Evolutionary conservation across 306 rosid genomes (phyloP).

Genomic region (Lathyrus sativus): DNA sequence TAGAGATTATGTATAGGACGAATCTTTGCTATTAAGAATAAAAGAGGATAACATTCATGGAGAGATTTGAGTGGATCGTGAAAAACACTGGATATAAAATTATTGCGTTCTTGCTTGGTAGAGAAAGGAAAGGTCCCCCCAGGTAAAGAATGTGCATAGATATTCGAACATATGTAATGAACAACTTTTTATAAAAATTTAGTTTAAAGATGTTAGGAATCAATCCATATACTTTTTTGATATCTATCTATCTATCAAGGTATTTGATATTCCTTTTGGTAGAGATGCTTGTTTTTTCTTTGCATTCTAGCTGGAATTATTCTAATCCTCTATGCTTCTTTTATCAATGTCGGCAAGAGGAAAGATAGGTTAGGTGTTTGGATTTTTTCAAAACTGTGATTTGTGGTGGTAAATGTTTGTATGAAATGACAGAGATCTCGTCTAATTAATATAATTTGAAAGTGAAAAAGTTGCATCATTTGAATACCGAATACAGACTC

Average conservation of each 20-base stretch:
- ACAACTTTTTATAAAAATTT: not conserved
- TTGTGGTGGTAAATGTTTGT: not conserved
- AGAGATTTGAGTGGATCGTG: conserved; percentile 27
- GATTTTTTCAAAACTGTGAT: not conserved
- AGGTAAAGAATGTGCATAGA: conserved; percentile 27
- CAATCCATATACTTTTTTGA: conserved; percentile 35
- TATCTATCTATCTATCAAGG: conserved; percentile 17
- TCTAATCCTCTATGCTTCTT: conserved; percentile 29
- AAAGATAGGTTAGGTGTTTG: conserved; percentile 26
- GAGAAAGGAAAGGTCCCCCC: conserved; percentile 33
- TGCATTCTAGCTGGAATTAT: conserved; percentile 40
- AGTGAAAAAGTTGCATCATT: too few species aligned
- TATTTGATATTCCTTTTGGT: conserved; percentile 29
- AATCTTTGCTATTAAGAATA: conserved; percentile 24
- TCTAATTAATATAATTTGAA: too few species aligned
- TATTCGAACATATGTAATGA: not conserved
- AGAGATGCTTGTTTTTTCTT: conserved; percentile 23
- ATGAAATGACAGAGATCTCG: too few species aligned
- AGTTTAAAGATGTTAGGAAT: conserved; percentile 28
- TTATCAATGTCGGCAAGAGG: not conserved
- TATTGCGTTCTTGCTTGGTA: not conserved
- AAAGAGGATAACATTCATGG: conserved; percentile 2
- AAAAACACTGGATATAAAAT: conserved; percentile 2
- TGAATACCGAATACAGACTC: too few species aligned
- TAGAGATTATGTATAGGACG: not conserved